Evolutionary conservation across 1,284 basidiomycete genomes (phyloP), one percentile per base, ranked within the genome.

Genomic region (Tetrapyrgos nigripes): DNA sequence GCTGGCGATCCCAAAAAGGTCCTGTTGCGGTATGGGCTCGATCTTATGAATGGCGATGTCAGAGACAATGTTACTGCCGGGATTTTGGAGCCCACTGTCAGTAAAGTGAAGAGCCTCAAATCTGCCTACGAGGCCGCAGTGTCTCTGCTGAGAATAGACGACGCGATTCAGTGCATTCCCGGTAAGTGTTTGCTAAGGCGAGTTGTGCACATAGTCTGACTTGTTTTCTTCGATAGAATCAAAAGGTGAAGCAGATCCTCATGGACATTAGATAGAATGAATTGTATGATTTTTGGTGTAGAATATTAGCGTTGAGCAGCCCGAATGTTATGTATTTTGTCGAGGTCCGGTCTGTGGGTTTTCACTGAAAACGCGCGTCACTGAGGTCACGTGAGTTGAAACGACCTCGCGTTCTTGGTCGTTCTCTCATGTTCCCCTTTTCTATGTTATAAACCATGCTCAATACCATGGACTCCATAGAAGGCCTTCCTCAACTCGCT

Each of bases 71-170:
- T 97, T 55, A 81, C 88, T 55, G 94, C 96, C 9, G 97, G 97
- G 45, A 89, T 99, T 24, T 81, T 99, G 53, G 97, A 99, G 78
- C 97, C 97, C 2, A 98, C 96, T 5, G 86, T 99, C 75, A 93
- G 92, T 83, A 99, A 99, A 79, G 93, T 99, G 64, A 93, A 93
- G 76, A 96, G 93, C 72, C 78, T 99, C 74, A 99, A 99, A 82
- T 93, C 91, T 52, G 96, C 96, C 21, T 93, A 97, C 64, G 97
- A 99, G 77, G 97, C 97, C 14, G 96, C 97, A 9, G 96, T 98
- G 28, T 94, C 94, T 61, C 78, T 99, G 66, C 79, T 99, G 71
- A 88, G 97, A 61, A 99, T 99, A 71, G 97, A 98, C 73, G 97
- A 98, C 78, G 92, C 92, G 24, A 94, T 94, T 62, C 91, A 93